These are phyloP conservation scores for Talaromyces pinophilus DNA, from an alignment of 2,329 filamentous ascomycete species.

Conservation along the genomic window DNA sequence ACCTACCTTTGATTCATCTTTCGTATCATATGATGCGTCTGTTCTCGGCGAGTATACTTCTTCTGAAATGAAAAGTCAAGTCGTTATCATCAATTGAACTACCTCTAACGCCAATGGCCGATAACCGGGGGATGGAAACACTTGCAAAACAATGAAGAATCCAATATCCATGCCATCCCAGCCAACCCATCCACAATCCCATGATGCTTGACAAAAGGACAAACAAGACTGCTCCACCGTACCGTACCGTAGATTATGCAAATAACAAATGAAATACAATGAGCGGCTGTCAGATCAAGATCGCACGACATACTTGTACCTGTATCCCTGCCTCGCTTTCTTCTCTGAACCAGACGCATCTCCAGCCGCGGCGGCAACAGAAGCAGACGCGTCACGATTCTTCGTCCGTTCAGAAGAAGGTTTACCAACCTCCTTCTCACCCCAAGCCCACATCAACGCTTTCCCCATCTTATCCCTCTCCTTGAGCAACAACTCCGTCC, in stretches of 20 bases:
- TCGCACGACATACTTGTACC: conserved; percentile 39
- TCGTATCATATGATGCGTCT: not conserved
- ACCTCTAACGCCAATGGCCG: not conserved
- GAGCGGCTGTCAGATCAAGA: not conserved
- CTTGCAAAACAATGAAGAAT: not conserved
- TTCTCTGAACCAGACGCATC: conserved; percentile 25
- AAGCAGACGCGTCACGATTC: not conserved
- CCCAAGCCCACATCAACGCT: conserved; percentile 44
- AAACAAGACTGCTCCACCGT: not conserved
- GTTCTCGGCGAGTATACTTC: not conserved
- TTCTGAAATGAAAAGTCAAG: not conserved
- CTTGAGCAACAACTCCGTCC: conserved; percentile 43
- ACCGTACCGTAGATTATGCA: conserved; percentile 3
- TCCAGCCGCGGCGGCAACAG: conserved; percentile 24
- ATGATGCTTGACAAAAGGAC: not conserved
- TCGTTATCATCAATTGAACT: not conserved
- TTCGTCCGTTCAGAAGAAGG: conserved; percentile 2
- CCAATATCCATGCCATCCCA: not conserved
- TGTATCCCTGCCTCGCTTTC: conserved; percentile 38
- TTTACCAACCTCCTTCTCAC: conserved; percentile 43
- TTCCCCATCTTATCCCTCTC: conserved; percentile 45
- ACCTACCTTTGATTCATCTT: not conserved
- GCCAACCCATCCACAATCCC: not conserved
- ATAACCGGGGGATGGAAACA: not conserved
- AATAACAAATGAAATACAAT: not conserved